Evolutionary conservation across 208 protist genomes (phyloP).

Genomic region (Leishmania tropica): DNA sequence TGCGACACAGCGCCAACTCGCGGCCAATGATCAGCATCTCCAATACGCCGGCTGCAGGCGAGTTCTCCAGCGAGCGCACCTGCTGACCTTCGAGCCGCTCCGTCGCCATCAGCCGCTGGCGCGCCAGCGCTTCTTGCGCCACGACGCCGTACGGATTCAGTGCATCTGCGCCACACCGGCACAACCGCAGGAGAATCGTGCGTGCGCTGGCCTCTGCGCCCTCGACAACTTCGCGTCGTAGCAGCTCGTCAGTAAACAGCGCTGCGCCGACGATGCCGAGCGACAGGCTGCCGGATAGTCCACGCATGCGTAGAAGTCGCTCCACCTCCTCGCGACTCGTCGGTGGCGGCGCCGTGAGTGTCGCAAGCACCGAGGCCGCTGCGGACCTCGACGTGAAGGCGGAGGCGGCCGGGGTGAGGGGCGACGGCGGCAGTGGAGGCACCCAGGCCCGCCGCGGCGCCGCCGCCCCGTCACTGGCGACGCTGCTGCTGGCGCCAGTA

Average conservation of each 20-base stretch:
- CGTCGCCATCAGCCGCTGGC: constrained; percentile 14
- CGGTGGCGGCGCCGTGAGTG: no score
- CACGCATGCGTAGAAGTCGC: constrained; percentile 20
- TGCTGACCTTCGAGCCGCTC: constrained; percentile 11
- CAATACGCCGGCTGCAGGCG: not conserved
- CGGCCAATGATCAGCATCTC: constrained; percentile 16
- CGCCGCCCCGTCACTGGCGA: not conserved
- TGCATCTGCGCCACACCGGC: constrained; percentile 23
- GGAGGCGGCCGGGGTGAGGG: no score
- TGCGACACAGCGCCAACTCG: constrained; percentile 24
- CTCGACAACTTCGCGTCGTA: constrained; percentile 26
- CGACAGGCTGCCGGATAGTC: not conserved
- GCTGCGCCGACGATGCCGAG: constrained; percentile 19
- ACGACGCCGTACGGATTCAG: constrained; percentile 8
- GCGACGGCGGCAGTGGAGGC: constrained; percentile 21
- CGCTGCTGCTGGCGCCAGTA: not conserved
- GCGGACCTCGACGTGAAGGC: no score
- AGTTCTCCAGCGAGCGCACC: constrained; percentile 3
- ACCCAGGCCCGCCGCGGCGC: not conserved
- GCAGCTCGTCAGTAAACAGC: constrained; percentile 25
- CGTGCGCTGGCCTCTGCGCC: constrained; percentile 16
- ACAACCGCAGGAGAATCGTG: constrained; percentile 21
- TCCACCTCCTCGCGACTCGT: constrained; percentile 20
- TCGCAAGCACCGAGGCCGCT: no score
- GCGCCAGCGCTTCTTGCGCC: constrained; percentile 21